These are phyloP conservation scores for Fusarium sp. DNA, from an alignment of 2,329 filamentous ascomycete genomes.

Conservation along the genomic window DNA sequence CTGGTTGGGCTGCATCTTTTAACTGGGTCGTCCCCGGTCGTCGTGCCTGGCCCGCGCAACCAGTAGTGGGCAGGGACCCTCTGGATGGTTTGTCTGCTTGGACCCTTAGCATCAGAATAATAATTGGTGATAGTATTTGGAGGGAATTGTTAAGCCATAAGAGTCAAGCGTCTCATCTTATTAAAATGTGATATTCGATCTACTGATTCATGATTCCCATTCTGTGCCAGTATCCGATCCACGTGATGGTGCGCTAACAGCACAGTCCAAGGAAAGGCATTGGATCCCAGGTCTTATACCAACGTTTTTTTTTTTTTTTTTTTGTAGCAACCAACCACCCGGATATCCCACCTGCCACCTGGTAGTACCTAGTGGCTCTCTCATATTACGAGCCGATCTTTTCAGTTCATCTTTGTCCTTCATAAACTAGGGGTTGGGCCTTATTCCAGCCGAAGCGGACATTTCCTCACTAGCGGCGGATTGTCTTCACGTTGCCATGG, in stretches of 20 bases:
- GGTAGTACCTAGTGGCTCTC: conserved; percentile 19
- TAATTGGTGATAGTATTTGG: conserved; percentile 8
- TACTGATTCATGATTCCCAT: conserved; percentile 11
- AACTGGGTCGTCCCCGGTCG: conserved; percentile 19
- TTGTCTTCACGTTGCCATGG: conserved; percentile 12
- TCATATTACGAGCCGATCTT: conserved; percentile 17
- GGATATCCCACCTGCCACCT: conserved; percentile 8
- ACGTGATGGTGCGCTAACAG: conserved; percentile 5
- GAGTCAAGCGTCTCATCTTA: conserved; percentile 20
- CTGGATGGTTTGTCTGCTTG: conserved; percentile 26
- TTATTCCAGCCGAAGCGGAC: conserved; percentile 12
- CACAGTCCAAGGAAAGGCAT: neutral
- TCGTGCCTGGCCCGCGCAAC: conserved; percentile 41
- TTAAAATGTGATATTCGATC: neutral
- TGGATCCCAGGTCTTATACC: conserved; percentile 3
- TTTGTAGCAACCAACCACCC: conserved; percentile 21
- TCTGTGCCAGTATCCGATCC: neutral
- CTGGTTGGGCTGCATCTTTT: conserved; percentile 26
- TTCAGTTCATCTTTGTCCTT: conserved; percentile 16
- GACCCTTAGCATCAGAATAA: conserved; percentile 38
- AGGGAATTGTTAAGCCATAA: neutral
- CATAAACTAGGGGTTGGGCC: conserved; percentile 30
- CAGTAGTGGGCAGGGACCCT: conserved; percentile 39
- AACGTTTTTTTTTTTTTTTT: conserved; percentile 3
- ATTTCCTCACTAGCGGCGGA: conserved; percentile 22